Base-by-base conservation (phyloP, 768 basidiomycete species). In the Macrolepiota fuliginosa region DNA sequence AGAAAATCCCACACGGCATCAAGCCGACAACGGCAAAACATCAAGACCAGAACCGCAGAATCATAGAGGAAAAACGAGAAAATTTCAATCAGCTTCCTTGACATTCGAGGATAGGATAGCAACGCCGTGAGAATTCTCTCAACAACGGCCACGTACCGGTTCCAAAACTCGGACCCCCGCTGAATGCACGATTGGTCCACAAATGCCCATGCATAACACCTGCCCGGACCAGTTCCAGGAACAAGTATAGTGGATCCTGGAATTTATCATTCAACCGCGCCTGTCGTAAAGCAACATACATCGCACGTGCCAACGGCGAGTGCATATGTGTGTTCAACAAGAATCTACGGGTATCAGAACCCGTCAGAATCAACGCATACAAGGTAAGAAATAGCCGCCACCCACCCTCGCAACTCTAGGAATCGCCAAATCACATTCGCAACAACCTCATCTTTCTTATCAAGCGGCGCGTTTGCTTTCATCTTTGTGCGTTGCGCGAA, bases 341-440 rank as follows among this genome's bases (percentile, higher is more conserved):
- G 82, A 98, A 97, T 66, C 96, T 97, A 62, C 57, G 36, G 37
- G 66, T 58, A 47, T 19, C 65, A 60, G 15, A 64, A 36, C 24
- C 59, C 62, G n/a, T 65, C 51, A 58, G 56, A 49, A 63, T 37
- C 57, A 36, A 12, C 46, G 53, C 62, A 32, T 7, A 32, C 29
- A 52, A 60, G 27, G 42, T 27, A 58, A 59, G 49, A 60, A 63
- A 50, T 58, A 50, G 24, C 24, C 24, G 54, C 19, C 29, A 83
- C 89, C 71, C 74, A 96, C 96, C 95, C 94, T 74, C 97, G 81
- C 61, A 98, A 79, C 73, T 98, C 96, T 59, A 99, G 83, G 84
- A 98, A 98, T 56, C 96, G 86, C 96, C 96, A 98, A 58, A 99
- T 92, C 27, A 96, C 95, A 71, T 99, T 99, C 7, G 96, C 96